Conservation (phyloP, 805 yeast species). For the Kuraishia piskuri region DNA sequence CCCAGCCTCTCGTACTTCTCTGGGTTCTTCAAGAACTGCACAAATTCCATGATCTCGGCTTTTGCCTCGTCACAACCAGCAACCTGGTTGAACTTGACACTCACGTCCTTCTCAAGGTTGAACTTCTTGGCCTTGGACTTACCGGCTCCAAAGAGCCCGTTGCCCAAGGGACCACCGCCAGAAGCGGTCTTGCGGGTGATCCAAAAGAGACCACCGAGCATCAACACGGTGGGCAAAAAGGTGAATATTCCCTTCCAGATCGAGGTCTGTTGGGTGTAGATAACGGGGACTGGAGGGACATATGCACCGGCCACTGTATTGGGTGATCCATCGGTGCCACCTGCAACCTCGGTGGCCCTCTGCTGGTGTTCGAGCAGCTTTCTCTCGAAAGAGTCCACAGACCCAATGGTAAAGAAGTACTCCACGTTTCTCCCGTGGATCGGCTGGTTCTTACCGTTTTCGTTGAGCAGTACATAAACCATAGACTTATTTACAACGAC, state of each 20-base stretch:
- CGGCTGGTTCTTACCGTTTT: conserved; percentile 19
- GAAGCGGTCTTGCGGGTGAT: conserved; percentile 48
- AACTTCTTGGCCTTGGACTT: conserved; percentile 73
- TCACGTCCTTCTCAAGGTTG: conserved; percentile 77
- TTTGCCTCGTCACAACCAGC: conserved; percentile 95
- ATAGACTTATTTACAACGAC: conserved; percentile 68
- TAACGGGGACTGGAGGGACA: conserved; percentile 54
- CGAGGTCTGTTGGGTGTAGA: conserved; percentile 67
- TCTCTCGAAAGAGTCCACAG: conserved; percentile 80
- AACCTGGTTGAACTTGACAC: conserved; percentile 77
- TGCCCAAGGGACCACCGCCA: conserved; percentile 35
- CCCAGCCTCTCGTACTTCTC: conserved; percentile 78
- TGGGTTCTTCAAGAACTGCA: conserved; percentile 79
- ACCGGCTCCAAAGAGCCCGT: conserved; percentile 70
- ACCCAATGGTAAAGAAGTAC: conserved; percentile 72
- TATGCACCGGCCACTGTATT: not conserved
- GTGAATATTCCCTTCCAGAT: conserved; percentile 56
- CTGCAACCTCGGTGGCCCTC: conserved; percentile 34
- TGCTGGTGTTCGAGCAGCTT: conserved; percentile 71
- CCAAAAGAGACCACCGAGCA: conserved; percentile 85
- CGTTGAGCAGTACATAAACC: conserved; percentile 53
- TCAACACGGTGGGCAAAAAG: conserved; percentile 78
- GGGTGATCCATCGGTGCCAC: conserved; percentile 39
- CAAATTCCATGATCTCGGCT: conserved; percentile 94
- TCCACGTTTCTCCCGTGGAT: conserved; percentile 23